A percentile compares a stretch with the other conserved stretches of the same genome.
Evolutionary conservation across 2,329 filamentous ascomycete genomes (phyloP).

Genomic region (Calonectria pteridis): DNA sequence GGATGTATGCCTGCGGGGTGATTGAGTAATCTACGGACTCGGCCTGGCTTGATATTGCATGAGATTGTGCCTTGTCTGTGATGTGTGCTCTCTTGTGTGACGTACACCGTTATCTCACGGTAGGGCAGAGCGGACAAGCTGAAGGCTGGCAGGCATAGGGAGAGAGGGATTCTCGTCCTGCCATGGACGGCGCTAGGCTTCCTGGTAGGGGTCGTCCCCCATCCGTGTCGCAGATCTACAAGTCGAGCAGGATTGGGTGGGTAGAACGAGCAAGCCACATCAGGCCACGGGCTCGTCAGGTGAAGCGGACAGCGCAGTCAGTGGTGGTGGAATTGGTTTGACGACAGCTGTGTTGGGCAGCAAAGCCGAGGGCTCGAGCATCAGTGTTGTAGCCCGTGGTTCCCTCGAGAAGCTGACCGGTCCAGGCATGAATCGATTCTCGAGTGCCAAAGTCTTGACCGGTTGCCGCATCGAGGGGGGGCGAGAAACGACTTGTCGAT

Average conservation of each 20-base stretch:
- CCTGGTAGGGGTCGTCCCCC: conserved; percentile 6
- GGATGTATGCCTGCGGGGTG: background rate
- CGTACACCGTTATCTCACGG: background rate
- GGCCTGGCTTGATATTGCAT: conserved; percentile 3
- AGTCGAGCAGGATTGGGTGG: conserved; percentile 15
- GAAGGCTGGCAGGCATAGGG: background rate
- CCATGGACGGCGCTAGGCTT: background rate
- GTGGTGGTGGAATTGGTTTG: conserved; percentile 16
- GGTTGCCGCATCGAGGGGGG: conserved; percentile 2
- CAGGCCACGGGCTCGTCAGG: conserved; percentile 25
- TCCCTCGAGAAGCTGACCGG: background rate
- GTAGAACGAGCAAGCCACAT: conserved; percentile 33
- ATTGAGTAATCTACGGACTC: background rate
- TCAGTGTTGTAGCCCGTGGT: background rate
- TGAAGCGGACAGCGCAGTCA: conserved; percentile 15
- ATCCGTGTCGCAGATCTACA: conserved; percentile 24
- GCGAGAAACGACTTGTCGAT: conserved; percentile 21
- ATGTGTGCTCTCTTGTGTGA: background rate
- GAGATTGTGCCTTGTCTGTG: conserved; percentile 1
- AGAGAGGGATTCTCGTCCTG: background rate
- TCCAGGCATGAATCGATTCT: conserved; percentile 11
- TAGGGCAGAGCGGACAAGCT: conserved; percentile 16
- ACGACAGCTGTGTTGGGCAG: conserved; percentile 8
- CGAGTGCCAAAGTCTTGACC: conserved; percentile 12
- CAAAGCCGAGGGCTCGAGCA: background rate